A percentile compares a stretch with the other conserved stretches of the same genome.
Conservation (phyloP, 495 filamentous ascomycete species). For the Mycothermus thermophilus region DNA sequence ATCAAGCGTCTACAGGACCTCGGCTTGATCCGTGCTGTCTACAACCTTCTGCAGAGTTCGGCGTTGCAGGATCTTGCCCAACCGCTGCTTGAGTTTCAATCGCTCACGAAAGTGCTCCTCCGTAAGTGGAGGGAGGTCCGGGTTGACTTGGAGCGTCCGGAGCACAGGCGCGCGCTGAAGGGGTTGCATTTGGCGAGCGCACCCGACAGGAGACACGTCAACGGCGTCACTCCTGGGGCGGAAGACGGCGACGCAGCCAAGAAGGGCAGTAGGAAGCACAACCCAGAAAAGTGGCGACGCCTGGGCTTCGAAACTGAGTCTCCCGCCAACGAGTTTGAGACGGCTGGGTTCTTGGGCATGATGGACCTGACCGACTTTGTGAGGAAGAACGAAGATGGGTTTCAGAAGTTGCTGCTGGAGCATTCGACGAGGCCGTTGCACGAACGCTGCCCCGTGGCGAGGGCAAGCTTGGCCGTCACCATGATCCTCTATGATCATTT, state of each 20-base stretch:
- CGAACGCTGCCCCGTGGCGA: constrained; percentile 76
- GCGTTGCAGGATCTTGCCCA: constrained; percentile 88
- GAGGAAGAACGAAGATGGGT: constrained; percentile 75
- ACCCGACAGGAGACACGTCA: constrained; percentile 38
- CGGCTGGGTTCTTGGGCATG: constrained; percentile 82
- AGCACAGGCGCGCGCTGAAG: constrained; percentile 79
- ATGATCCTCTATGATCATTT: constrained; percentile 89
- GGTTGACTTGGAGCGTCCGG: constrained; percentile 72
- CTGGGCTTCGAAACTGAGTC: constrained; percentile 86
- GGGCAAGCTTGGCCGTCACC: constrained; percentile 78
- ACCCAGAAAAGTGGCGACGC: constrained; percentile 87
- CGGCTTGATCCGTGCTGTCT: constrained; percentile 85
- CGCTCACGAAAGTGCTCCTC: constrained; percentile 76
- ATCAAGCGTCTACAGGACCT: constrained; percentile 87
- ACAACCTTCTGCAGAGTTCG: constrained; percentile 80
- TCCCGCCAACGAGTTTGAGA: constrained; percentile 71
- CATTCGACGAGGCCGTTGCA: constrained; percentile 60
- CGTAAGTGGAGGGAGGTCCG: constrained; percentile 80
- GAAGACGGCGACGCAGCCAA: constrained; percentile 20
- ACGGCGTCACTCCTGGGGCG: constrained; percentile 15
- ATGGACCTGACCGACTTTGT: constrained; percentile 96
- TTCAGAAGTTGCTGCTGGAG: constrained; percentile 82
- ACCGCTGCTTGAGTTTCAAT: constrained; percentile 88
- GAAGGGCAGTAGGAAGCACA: constrained; percentile 51
- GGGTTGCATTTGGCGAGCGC: constrained; percentile 72